These are phyloP conservation scores for Orbilia ellipsospora DNA, from an alignment of 2,329 filamentous ascomycete species.

Conservation along the genomic window DNA sequence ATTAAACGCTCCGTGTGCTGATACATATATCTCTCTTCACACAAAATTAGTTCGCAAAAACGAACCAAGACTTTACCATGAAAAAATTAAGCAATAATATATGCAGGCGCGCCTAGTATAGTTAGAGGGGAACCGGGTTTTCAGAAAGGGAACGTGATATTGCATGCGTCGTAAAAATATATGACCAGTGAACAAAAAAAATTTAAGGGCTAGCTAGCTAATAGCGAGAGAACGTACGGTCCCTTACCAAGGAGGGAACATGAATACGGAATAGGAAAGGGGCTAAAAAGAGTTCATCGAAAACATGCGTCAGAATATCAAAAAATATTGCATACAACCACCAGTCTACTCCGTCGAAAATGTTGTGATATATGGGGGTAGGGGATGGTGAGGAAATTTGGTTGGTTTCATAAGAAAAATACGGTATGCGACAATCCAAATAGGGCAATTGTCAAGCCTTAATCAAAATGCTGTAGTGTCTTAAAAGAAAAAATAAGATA, in stretches of 20 bases:
- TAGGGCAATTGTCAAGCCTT: constrained; percentile 8
- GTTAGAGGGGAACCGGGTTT: not conserved
- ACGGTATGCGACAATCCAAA: too few relatives aligned
- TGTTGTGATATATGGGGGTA: constrained; percentile 8
- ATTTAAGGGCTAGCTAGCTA: constrained; percentile 29
- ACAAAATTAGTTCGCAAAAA: not conserved
- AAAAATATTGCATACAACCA: constrained; percentile 48
- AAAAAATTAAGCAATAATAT: not conserved
- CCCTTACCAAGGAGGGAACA: constrained; percentile 21
- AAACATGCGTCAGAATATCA: not conserved
- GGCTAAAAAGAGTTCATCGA: constrained; percentile 7
- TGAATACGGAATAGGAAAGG: constrained; percentile 1
- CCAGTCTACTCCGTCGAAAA: constrained; percentile 44
- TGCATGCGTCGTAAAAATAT: constrained; percentile 13
- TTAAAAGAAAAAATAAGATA: constrained; percentile 25
- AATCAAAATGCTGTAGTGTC: constrained; percentile 49
- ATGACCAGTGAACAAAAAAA: constrained; percentile 7
- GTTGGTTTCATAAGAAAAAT: constrained; percentile 1
- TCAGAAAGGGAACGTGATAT: constrained; percentile 37
- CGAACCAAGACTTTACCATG: not conserved
- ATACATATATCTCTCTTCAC: not conserved
- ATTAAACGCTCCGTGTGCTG: not conserved
- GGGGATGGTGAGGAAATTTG: constrained; percentile 7
- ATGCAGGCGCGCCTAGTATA: not conserved
- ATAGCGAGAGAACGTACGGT: constrained; percentile 29